phyloP scores from a whole-genome alignment of 331 rosid genomes.

The Arachis monticola region DNA sequence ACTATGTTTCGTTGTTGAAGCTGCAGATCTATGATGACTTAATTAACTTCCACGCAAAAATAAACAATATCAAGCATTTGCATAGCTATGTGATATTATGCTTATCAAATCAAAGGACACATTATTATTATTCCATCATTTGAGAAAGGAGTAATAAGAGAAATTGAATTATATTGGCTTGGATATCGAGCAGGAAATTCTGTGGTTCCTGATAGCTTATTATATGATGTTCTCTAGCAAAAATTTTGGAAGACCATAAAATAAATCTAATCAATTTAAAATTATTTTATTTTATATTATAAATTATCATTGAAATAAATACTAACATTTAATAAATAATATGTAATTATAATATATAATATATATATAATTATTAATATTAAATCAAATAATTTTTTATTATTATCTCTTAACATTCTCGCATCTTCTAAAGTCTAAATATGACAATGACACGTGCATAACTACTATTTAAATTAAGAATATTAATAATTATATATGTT shows the following conservation, averaged over 20 bases:
- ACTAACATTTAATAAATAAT: no score
- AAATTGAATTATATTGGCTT: neutral
- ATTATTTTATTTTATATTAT: no score
- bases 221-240: neutral
- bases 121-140: neutral
- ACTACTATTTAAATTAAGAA: no score
- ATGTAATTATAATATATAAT: no score
- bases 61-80: neutral
- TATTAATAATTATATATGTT: no score
- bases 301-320: no score
- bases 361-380: no score
- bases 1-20: neutral
- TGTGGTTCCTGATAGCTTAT: neutral
- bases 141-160: neutral
- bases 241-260: no score
- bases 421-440: no score
- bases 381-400: no score
- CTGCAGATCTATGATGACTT: neutral
- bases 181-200: neutral
- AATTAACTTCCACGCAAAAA: neutral
- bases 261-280: no score
- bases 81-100: neutral
- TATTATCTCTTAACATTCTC: no score
- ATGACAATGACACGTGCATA: neutral
- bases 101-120: neutral